Conservation (phyloP, 768 basidiomycete genomes). For the Lactarius psammicola region DNA sequence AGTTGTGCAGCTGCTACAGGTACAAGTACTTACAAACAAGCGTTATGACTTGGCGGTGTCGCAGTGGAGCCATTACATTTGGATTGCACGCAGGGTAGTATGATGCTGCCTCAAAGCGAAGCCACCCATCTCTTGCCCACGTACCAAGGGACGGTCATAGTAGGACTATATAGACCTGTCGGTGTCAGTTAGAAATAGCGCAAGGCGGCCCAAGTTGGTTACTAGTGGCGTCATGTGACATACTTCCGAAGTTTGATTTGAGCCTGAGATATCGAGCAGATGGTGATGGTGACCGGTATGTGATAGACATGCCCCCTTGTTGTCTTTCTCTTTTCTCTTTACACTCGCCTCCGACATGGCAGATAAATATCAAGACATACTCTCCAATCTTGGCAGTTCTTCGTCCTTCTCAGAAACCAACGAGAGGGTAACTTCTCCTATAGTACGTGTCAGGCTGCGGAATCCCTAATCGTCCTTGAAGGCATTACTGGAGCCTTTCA, state of each 20-base stretch:
- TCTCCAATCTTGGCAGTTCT: constrained; percentile 13
- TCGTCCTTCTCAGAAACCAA: constrained; percentile 16
- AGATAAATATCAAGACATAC: constrained; percentile 25
- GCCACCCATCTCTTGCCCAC: no score
- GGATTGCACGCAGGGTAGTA: no score
- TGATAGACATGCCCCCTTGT: not conserved
- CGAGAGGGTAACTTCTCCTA: constrained; percentile 8
- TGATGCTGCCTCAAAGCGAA: no score
- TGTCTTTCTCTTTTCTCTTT: not conserved
- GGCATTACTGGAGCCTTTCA: constrained; percentile 82
- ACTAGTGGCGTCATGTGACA: not conserved
- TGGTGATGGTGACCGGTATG: not conserved
- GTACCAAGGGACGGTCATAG: no score
- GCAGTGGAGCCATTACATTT: no score
- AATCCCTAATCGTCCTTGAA: constrained; percentile 23
- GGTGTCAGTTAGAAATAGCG: no score
- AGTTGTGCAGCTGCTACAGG: not conserved
- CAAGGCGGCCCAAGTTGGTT: no score
- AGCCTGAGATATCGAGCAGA: not conserved
- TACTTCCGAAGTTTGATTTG: not conserved
- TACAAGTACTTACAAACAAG: no score
- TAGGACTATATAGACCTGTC: no score
- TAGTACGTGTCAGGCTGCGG: not conserved
- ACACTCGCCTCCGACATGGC: constrained; percentile 9
- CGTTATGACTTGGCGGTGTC: no score